Evolutionary conservation across 768 basidiomycete species (phyloP), one percentile per base, ranked within the genome.

Genomic region (Cystofilobasidium ferigula): DNA sequence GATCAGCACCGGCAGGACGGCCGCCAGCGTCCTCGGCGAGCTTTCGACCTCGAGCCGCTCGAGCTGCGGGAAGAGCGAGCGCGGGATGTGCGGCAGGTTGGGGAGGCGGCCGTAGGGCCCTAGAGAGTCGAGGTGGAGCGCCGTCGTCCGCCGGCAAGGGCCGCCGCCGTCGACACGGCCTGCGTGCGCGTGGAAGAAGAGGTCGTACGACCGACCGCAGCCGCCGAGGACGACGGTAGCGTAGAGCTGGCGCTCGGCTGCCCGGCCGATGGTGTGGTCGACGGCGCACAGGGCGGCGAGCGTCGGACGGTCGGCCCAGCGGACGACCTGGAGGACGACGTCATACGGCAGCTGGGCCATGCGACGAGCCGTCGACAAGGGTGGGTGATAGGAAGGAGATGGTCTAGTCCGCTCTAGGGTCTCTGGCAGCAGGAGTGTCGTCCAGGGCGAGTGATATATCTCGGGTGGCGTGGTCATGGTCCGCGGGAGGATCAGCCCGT

Each of bases 1-100:
- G 32, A 62, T 62, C 18, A 62, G 47, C 35, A 62, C 53, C 34
- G 61, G 61, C 32, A 62, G 48, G 35, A 51, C 36, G 24, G 47
- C 36, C 3, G 47, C 26, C 1, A 62, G 61, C n/a, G 47, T 47
- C 28, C n/a, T 13, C 14, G 34, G 24, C 3, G 47, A 28, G 35
- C 47, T 48, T 18, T 62, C 61, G 14, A 62, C n/a, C 22, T 48
- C 34, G 47, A 62, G 43, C 32, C 32, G 20, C 22, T 36, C 14
- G 26, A 62, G 48, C 34, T 22, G 0, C 0, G 61, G 61, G 35
- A 62, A 62, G 35, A 62, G 60, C 7, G 28, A 5, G 7, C 28
- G 30, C 13, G 60, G 45, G 43, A 61, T 43, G 43, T 43, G 32
- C 13, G 61, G 61, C 14, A 62, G 61, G 47, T 54, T 28, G 7